Percentiles rank a stretch among this genome's conserved stretches.
Evolutionary conservation across 257 asterid species (phyloP).

Genomic region (Leonotis leonurus): DNA sequence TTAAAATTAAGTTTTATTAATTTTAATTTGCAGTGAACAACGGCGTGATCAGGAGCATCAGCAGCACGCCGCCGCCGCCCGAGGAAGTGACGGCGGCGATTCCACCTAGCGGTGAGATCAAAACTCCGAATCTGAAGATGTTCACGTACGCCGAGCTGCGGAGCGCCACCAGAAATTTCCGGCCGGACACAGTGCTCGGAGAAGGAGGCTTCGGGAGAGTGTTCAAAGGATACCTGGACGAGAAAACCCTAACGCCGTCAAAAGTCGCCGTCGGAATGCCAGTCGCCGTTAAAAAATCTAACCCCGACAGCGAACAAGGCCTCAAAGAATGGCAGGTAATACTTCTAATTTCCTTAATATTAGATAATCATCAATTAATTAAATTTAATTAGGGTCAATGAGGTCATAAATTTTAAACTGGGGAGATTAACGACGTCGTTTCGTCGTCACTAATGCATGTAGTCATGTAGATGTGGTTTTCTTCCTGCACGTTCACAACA

Average conservation of each 20-base stretch:
- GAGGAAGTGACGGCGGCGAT: slow-evolving; percentile 11
- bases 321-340: slow-evolving; percentile 96
- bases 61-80: neutral
- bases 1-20: too few relatives aligned
- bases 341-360: too few relatives aligned
- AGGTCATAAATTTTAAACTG: too few relatives aligned
- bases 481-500: neutral
- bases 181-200: slow-evolving; percentile 51
- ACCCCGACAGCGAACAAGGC: slow-evolving; percentile 82
- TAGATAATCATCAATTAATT: too few relatives aligned
- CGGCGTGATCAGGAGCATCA: neutral
- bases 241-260: slow-evolving; percentile 57
- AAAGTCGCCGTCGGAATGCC: slow-evolving; percentile 67
- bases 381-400: too few relatives aligned
- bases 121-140: slow-evolving; percentile 37
- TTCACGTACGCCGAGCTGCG: slow-evolving; percentile 36
- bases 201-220: slow-evolving; percentile 61
- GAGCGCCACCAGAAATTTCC: slow-evolving; percentile 46
- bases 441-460: neutral
- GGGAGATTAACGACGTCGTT: too few relatives aligned
- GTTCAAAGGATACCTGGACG: slow-evolving; percentile 49
- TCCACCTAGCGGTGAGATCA: slow-evolving; percentile 31
- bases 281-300: slow-evolving; percentile 82
- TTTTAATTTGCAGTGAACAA: neutral
- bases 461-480: too few relatives aligned